phyloP scores from a whole-genome alignment of 768 basidiomycete species.

The Lenzites betulinus region DNA sequence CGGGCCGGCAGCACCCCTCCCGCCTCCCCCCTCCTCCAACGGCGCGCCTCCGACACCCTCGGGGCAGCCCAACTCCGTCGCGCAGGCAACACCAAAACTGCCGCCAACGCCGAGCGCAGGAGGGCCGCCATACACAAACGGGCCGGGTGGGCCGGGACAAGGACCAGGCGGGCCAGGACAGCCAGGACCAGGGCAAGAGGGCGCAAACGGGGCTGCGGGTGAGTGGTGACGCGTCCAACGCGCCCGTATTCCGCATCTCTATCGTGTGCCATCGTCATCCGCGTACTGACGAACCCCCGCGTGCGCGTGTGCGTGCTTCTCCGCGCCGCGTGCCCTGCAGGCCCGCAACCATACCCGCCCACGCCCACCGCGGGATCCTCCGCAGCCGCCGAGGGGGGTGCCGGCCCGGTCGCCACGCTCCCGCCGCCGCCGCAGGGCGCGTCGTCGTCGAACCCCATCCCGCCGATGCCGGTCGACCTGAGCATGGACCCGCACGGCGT shows the following conservation, averaged over 20 bases:
- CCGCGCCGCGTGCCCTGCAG: neutral
- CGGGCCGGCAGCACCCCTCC: conserved; percentile 19
- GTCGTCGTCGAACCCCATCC: conserved; percentile 2
- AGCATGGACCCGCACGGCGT: conserved; percentile 44
- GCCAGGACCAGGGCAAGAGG: conserved; percentile 16
- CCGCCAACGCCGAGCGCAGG: conserved; percentile 29
- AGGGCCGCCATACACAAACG: conserved; percentile 14
- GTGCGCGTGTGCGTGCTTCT: neutral
- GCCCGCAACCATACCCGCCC: conserved; percentile 23
- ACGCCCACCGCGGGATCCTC: conserved; percentile 35
- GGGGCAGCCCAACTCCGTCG: conserved; percentile 2
- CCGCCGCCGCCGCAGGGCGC: conserved; percentile 16
- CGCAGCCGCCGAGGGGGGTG: conserved; percentile 15
- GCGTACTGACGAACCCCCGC: neutral
- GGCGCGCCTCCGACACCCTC: conserved; percentile 15
- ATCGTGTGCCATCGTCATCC: neutral
- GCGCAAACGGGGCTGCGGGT: conserved; percentile 22
- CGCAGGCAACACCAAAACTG: conserved; percentile 40
- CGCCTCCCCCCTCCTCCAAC: conserved; percentile 16
- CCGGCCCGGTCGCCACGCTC: conserved; percentile 27
- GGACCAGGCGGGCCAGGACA: conserved; percentile 18
- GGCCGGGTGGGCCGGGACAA: conserved; percentile 17
- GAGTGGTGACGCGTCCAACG: conserved; percentile 6
- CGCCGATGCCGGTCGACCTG: conserved; percentile 22
- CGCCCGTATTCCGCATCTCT: neutral